Conservation (phyloP, 192 early-diverging fungal species). For the Podila horticola region DNA sequence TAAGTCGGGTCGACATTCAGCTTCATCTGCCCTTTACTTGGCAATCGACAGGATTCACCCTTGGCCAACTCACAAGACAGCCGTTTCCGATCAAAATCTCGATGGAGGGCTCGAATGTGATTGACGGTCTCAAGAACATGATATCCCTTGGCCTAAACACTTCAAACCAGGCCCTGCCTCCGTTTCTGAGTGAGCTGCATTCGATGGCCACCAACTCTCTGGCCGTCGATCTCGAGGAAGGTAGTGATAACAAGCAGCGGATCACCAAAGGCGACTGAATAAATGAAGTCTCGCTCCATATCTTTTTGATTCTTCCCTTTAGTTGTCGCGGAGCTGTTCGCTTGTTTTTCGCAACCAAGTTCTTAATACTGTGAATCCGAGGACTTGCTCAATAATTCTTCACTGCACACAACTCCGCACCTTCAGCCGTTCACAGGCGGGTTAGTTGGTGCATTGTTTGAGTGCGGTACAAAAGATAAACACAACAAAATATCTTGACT, state of each 20-base stretch:
- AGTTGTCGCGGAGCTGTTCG: too few relatives aligned
- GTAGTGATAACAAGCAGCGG: constrained; percentile 2
- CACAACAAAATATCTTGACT: too few relatives aligned
- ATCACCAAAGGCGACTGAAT: constrained; percentile 5
- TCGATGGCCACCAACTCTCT: constrained; percentile 42
- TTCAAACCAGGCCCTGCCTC: constrained; percentile 38
- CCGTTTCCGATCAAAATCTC: constrained; percentile 42
- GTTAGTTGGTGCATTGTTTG: too few relatives aligned
- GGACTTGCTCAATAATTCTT: too few relatives aligned
- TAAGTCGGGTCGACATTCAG: constrained; percentile 45
- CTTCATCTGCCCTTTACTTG: constrained; percentile 25
- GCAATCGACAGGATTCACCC: constrained; percentile 4
- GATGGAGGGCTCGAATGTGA: constrained; percentile 56
- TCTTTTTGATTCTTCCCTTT: too few relatives aligned
- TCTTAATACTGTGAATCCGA: too few relatives aligned
- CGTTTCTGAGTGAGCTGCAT: constrained; percentile 48
- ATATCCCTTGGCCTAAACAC: constrained; percentile 35
- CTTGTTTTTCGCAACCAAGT: too few relatives aligned
- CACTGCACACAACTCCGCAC: too few relatives aligned
- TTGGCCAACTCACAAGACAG: constrained; percentile 16
- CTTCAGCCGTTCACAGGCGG: too few relatives aligned
- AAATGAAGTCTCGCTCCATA: too few relatives aligned
- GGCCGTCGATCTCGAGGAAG: constrained; percentile 32
- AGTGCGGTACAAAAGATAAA: too few relatives aligned
- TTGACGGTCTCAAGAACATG: constrained; percentile 53